These are phyloP conservation scores for Venturia pyrina DNA, from an alignment of 2,329 filamentous ascomycete species.

Conservation along the genomic window DNA sequence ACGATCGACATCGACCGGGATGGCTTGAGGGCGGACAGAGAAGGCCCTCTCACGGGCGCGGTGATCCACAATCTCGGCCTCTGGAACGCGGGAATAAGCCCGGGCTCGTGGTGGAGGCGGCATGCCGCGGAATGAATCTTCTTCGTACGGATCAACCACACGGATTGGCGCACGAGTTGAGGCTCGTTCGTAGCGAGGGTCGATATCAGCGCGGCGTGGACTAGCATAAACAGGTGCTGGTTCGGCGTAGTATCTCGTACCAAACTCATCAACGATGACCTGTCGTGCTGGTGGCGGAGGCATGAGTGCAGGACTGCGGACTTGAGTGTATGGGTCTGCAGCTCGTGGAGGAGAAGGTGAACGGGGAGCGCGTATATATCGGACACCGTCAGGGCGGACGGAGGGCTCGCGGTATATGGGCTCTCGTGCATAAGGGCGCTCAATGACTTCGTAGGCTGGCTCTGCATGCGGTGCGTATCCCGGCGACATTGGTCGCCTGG, in stretches of 20 bases:
- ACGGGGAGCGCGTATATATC: conserved; percentile 24
- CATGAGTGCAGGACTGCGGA: conserved; percentile 24
- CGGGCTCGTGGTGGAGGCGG: conserved; percentile 3
- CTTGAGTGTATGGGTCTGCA: conserved; percentile 24
- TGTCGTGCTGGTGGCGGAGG: conserved; percentile 44
- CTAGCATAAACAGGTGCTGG: not conserved
- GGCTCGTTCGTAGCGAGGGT: not conserved
- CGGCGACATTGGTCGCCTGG: conserved; percentile 34
- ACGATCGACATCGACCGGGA: not conserved
- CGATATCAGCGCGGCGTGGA: not conserved
- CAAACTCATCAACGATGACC: conserved; percentile 73
- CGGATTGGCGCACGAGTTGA: not conserved
- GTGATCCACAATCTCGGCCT: not conserved
- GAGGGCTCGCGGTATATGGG: conserved; percentile 29
- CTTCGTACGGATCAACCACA: conserved; percentile 3
- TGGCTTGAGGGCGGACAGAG: conserved; percentile 3
- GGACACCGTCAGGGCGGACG: conserved; percentile 28
- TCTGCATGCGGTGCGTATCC: conserved; percentile 25
- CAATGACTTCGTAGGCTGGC: conserved; percentile 31
- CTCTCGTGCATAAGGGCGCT: conserved; percentile 24
- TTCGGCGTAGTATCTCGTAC: conserved; percentile 62
- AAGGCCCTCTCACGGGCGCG: conserved; percentile 5
- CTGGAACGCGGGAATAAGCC: conserved; percentile 9
- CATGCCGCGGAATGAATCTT: conserved; percentile 9
- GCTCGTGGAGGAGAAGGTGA: conserved; percentile 27